Evolutionary conservation across 192 early-diverging fungal species (phyloP).

Genomic region (Backusella westeae): DNA sequence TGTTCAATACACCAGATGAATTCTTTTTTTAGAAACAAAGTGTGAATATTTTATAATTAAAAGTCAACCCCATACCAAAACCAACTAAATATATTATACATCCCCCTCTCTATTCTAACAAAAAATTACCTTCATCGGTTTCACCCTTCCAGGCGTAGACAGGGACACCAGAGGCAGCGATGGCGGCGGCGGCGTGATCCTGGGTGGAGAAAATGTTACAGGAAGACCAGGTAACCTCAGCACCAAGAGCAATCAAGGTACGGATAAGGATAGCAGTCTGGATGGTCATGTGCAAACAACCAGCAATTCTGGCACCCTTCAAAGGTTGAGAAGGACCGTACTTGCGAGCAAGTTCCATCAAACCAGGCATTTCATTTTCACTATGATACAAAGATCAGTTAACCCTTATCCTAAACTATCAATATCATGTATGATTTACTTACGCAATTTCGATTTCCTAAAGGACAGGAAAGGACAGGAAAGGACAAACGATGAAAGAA

Average conservation of each 20-base stretch:
- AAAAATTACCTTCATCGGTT: constrained; percentile 78
- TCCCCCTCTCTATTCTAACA: background rate
- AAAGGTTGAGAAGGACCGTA: constrained; percentile 89
- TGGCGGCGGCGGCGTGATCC: constrained; percentile 98
- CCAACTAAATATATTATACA: background rate
- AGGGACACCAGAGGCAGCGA: constrained; percentile 93
- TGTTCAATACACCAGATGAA: constrained; percentile 99
- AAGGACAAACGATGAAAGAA: constrained; percentile 50
- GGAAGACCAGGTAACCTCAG: constrained; percentile 80
- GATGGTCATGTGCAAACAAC: constrained; percentile 99
- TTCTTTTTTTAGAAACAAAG: constrained; percentile 48
- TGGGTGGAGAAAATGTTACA: constrained; percentile 93
- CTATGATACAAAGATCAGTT: constrained; percentile 43
- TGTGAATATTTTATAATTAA: constrained; percentile 2
- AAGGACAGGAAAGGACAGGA: constrained; percentile 94
- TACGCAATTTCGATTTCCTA: constrained; percentile 68
- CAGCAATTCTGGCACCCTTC: constrained; percentile 93
- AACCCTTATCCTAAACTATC: background rate
- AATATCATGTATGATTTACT: background rate
- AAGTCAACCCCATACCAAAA: background rate
- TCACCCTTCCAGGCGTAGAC: constrained; percentile 99
- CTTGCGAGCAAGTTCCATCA: constrained; percentile 91
- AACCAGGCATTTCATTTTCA: constrained; percentile 99
- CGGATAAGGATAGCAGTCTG: constrained; percentile 99
- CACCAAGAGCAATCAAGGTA: constrained; percentile 92